phyloP scores from a whole-genome alignment of 2,329 filamentous ascomycete genomes.

The Fusarium chaquense region DNA sequence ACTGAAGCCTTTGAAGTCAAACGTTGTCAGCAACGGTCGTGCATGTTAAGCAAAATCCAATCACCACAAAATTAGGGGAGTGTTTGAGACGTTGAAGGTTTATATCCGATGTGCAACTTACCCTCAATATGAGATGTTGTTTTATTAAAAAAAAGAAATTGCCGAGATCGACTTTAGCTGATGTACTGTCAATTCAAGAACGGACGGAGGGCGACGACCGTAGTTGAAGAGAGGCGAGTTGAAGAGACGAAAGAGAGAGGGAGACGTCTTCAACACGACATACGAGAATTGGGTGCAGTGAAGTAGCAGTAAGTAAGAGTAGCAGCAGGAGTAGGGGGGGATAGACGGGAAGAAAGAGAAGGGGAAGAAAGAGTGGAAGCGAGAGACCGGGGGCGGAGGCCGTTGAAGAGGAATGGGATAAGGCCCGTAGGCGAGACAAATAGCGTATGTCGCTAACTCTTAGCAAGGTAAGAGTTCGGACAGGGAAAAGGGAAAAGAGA shows the following conservation, averaged over 20 bases:
- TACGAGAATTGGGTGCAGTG: slow-evolving; percentile 19
- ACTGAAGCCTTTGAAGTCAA: slow-evolving; percentile 23
- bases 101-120: slow-evolving; percentile 31
- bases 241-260: slow-evolving; percentile 25
- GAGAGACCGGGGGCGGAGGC: slow-evolving; percentile 42
- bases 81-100: slow-evolving; percentile 20
- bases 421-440: slow-evolving; percentile 20
- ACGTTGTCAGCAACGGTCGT: slow-evolving; percentile 28
- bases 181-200: slow-evolving; percentile 28
- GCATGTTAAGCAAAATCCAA: slow-evolving; percentile 19
- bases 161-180: slow-evolving; percentile 4
- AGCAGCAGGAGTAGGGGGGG: slow-evolving; percentile 16
- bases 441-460: slow-evolving; percentile 35
- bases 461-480: slow-evolving; percentile 22
- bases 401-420: slow-evolving; percentile 44
- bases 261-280: slow-evolving; percentile 39
- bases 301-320: slow-evolving; percentile 7
- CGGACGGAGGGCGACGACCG: slow-evolving; percentile 27
- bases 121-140: slow-evolving; percentile 37
- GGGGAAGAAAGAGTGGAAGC: slow-evolving; percentile 30
- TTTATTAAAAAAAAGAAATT: slow-evolving; percentile 18
- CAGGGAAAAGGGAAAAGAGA: slow-evolving; percentile 12
- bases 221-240: slow-evolving; percentile 23
- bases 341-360: slow-evolving; percentile 25
- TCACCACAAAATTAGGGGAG: slow-evolving; percentile 5